Evolutionary conservation across 768 basidiomycete genomes (phyloP).

Genomic region (Chlorophyllum brunneum): DNA sequence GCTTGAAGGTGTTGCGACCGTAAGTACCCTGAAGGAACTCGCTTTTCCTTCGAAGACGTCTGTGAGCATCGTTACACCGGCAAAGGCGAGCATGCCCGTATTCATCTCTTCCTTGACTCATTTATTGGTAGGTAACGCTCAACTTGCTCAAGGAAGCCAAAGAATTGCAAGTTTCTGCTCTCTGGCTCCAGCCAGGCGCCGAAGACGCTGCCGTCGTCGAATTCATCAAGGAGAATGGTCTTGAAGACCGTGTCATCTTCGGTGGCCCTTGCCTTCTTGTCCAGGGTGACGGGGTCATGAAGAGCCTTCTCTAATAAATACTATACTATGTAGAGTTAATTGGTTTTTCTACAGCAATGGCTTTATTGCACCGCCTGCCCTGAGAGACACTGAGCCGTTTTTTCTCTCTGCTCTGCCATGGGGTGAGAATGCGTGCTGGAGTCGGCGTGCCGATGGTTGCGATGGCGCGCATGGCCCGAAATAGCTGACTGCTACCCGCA

Average conservation of each 20-base stretch:
- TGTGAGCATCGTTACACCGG: conserved; percentile 75
- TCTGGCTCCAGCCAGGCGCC: conserved; percentile 92
- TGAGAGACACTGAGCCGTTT: too few relatives aligned
- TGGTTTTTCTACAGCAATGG: not conserved
- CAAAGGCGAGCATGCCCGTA: conserved; percentile 42
- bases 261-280: conserved; percentile 83
- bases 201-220: conserved; percentile 59
- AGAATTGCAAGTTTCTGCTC: conserved; percentile 61
- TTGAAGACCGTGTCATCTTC: conserved; percentile 67
- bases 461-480: conserved; percentile 2
- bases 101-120: conserved; percentile 3
- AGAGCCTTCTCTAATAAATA: conserved; percentile 1
- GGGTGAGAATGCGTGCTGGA: too few relatives aligned
- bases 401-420: too few relatives aligned
- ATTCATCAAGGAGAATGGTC: conserved; percentile 62
- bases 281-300: conserved; percentile 58
- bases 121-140: conserved; percentile 56
- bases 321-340: conserved; percentile 5
- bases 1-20: conserved; percentile 60
- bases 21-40: conserved; percentile 54
- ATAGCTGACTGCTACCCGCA: not conserved
- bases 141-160: conserved; percentile 62
- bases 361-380: not conserved
- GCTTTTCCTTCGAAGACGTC: conserved; percentile 61
- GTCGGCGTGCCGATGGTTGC: conserved; percentile 7